These are phyloP conservation scores for Polytolypa hystricis DNA, from an alignment of 2,329 filamentous ascomycete species.

Conservation along the genomic window DNA sequence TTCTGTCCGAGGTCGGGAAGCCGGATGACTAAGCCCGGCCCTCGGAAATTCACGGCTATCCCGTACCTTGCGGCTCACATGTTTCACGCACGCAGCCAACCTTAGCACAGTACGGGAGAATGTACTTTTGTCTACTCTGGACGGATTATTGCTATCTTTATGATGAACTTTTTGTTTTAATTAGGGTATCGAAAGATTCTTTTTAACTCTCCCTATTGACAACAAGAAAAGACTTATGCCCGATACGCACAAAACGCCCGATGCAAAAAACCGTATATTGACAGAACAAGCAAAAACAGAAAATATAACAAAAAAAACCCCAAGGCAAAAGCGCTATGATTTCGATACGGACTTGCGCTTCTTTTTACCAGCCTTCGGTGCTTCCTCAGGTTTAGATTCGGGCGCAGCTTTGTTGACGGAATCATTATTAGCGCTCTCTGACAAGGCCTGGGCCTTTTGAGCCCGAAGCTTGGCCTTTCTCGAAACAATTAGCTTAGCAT, in stretches of 20 bases:
- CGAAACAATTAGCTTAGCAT: conserved; percentile 22
- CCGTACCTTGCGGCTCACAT: too few species aligned
- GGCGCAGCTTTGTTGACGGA: conserved; percentile 15
- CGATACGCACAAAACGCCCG: conserved; percentile 14
- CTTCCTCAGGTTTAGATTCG: conserved; percentile 12
- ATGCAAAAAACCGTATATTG: background rate
- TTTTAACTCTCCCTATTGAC: background rate
- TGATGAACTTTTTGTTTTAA: conserved; percentile 14
- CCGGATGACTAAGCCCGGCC: conserved; percentile 2
- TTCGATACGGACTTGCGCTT: conserved; percentile 31
- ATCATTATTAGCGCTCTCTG: conserved; percentile 16
- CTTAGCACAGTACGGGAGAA: conserved; percentile 21
- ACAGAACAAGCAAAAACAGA: conserved; percentile 11
- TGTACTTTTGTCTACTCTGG: conserved; percentile 1
- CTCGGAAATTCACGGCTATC: conserved; percentile 5
- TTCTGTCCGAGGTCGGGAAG: background rate
- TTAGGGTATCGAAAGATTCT: conserved; percentile 16
- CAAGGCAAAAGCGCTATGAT: conserved; percentile 14
- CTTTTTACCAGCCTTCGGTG: conserved; percentile 20
- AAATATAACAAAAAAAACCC: conserved; percentile 20
- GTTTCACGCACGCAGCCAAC: too few species aligned
- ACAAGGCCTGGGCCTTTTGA: conserved; percentile 34
- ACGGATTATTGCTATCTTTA: background rate
- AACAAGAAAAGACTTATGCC: conserved; percentile 15
- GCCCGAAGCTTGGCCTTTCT: conserved; percentile 39